Base-by-base conservation (phyloP, 2,329 filamentous ascomycete species). In the Stachybotrys elegans region DNA sequence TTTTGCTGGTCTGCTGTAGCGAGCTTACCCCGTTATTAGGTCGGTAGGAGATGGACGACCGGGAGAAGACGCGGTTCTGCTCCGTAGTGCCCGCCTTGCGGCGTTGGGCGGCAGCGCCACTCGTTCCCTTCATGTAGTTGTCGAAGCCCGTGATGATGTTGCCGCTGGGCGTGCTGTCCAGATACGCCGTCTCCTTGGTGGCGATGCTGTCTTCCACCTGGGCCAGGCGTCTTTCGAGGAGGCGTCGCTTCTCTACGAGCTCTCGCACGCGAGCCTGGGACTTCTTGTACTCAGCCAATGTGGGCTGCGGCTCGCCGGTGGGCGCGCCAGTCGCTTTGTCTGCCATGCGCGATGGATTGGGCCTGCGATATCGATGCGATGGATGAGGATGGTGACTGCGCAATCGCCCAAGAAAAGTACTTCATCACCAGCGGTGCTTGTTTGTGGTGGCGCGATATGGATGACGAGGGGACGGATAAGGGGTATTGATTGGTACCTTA, bases 91-190 rank as follows among this genome's bases (percentile, higher is more conserved):
- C 78, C 20, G 77, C 74, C 62, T 86, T 79, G 57, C 83, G 78
- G 58, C 85, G 73, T 52, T 80, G 74, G 11, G 82, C 75, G 4
- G 76, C 76, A 2, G 75, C 72, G n/a, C 81, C 79, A 8, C 79
- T 77, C 16, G 77, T 78, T 43, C 88, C 91, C 67, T 98, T 98
- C 73, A 95, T 94, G 70, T 97, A 98, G 62, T 90, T 94, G 65
- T 98, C 93, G 65, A 98, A 98, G 19, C 93, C 93, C 40, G 88
- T 90, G 63, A 98, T 92, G 61, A 98, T 97, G 70, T 98, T 98
- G 36, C 93, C 93, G 55, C 76, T 81, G 13, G 83, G 84, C 5
- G 90, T 94, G 57, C 89, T 89, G 64, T 97, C 92, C 42, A 98
- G 81, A 64, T 98, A 98, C 16, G 84, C 78, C 46, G 84, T 81